A percentile compares a stretch with the other conserved stretches of the same genome.
These are phyloP conservation scores for Dimocarpus longan DNA, from an alignment of 345 rosid genomes.

Conservation along the genomic window DNA sequence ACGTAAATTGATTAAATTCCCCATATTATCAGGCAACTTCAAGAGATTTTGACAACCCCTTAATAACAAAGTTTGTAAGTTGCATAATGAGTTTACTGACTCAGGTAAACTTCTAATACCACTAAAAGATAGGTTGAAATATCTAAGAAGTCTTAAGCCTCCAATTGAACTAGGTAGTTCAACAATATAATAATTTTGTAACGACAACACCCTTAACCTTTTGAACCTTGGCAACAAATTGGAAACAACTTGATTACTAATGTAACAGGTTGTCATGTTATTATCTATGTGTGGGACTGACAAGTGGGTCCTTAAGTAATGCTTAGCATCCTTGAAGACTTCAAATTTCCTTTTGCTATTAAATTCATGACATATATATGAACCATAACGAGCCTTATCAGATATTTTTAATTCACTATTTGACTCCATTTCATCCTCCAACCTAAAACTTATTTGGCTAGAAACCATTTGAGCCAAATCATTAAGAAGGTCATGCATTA, in stretches of 20 bases:
- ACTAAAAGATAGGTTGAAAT: background rate
- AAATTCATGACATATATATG: too few relatives aligned
- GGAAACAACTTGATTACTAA: background rate
- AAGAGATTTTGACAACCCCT: background rate
- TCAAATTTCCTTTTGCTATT: too few relatives aligned
- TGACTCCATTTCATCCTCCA: background rate
- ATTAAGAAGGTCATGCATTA: conserved; percentile 23
- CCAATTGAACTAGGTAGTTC: background rate
- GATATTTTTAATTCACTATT: background rate
- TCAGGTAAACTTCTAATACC: background rate
- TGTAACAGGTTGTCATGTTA: too few relatives aligned
- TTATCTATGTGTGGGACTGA: background rate
- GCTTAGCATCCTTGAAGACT: too few relatives aligned
- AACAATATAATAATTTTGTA: background rate
- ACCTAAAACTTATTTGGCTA: background rate
- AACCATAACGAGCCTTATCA: background rate
- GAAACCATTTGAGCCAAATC: conserved; percentile 11
- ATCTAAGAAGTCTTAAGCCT: background rate
- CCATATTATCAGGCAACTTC: background rate
- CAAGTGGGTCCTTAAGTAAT: background rate
- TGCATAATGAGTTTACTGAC: background rate
- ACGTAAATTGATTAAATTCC: background rate
- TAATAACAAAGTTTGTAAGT: background rate
- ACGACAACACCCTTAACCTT: background rate
- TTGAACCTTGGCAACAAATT: too few relatives aligned